Evolutionary conservation across 345 rosid species (phyloP), one percentile per base, ranked within the genome.

Genomic region (Microcos paniculata): DNA sequence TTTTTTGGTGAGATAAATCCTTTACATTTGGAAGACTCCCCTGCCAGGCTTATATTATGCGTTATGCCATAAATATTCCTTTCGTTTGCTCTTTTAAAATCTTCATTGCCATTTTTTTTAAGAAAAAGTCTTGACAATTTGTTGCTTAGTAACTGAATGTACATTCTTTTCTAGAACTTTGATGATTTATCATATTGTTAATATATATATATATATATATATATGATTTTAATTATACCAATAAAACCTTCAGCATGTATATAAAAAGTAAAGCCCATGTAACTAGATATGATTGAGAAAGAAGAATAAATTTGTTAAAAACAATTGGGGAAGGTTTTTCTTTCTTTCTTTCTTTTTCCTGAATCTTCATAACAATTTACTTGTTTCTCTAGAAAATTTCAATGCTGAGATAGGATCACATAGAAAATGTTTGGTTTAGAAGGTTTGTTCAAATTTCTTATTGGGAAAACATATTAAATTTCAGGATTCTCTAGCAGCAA

Each of bases 401-500:
- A n/a, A 42, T 23, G 62, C 19, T 56, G 16, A 21, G 46, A 14
- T 61, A 59, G 9, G 23, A 57, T 51, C 18, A 18, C 10, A 31
- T 18, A 33, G 4, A 18, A 4, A 62, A 28, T 7, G 4, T 24
- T 33, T 31, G 24, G 62, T 51, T 53, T 70, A 51, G 1, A 42
- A 68, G 57, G 23, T 18, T 28, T 69, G 73, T 55, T 55, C n/a
- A 71, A 52, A 6, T 80, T 45, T 53, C 38, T 46, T 79, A 81
- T 26, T 30, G 42, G 75, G 40, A 70, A 53, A 66, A 16, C 8
- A 15, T 55, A 40, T 72, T 66, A 53, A 78, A 75, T 76, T 80
- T 77, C 87, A 88, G 92, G 84, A 80, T 70, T 74, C 72, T 74
- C 53, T 70, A 49, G 74, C 51, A 43, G 84, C 55, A 48, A 73